Conservation (phyloP, 1,284 basidiomycete species). For the Tausonia pullulans region DNA sequence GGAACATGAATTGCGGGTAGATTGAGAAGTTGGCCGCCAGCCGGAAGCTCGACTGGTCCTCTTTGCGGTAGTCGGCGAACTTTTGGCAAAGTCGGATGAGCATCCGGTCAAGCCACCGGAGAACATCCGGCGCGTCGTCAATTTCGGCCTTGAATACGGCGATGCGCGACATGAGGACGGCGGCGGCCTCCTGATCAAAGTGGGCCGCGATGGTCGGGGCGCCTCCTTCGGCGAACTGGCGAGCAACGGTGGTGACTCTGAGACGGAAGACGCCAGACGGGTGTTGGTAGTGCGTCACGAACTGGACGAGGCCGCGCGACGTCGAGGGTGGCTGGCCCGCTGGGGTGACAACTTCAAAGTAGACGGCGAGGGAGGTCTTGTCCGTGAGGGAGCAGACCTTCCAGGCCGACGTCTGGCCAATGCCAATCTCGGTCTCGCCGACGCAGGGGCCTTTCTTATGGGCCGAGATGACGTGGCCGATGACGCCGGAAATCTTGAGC, state of each 20-base stretch:
- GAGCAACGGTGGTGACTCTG: constrained; percentile 91
- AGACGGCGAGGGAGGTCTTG: constrained; percentile 79
- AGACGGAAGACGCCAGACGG: constrained; percentile 86
- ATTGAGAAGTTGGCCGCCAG: constrained; percentile 94
- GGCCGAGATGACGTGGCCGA: constrained; percentile 93
- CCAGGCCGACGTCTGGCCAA: constrained; percentile 99
- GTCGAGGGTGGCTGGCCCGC: constrained; percentile 87
- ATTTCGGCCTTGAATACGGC: constrained; percentile 99
- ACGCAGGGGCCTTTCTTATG: constrained; percentile 95
- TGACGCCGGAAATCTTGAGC: constrained; percentile 94
- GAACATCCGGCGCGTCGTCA: constrained; percentile 92
- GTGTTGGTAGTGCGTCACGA: constrained; percentile 98
- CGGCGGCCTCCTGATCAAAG: constrained; percentile 97
- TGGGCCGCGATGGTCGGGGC: constrained; percentile 84
- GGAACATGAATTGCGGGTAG: constrained; percentile 99
- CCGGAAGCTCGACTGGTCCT: constrained; percentile 90
- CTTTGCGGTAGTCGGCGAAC: constrained; percentile 98
- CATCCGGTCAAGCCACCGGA: constrained; percentile 98
- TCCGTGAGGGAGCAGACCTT: constrained; percentile 88
- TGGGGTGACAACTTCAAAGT: constrained; percentile 99
- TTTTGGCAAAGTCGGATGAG: constrained; percentile 97
- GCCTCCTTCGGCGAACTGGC: constrained; percentile 94
- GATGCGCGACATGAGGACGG: constrained; percentile 96
- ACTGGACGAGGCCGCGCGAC: constrained; percentile 91
- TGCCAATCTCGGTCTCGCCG: constrained; percentile 98